A percentile compares a stretch with the other conserved stretches of the same genome.
These are phyloP conservation scores for Laetiporus sulphureus DNA, from an alignment of 1,284 basidiomycete species.

Conservation along the genomic window DNA sequence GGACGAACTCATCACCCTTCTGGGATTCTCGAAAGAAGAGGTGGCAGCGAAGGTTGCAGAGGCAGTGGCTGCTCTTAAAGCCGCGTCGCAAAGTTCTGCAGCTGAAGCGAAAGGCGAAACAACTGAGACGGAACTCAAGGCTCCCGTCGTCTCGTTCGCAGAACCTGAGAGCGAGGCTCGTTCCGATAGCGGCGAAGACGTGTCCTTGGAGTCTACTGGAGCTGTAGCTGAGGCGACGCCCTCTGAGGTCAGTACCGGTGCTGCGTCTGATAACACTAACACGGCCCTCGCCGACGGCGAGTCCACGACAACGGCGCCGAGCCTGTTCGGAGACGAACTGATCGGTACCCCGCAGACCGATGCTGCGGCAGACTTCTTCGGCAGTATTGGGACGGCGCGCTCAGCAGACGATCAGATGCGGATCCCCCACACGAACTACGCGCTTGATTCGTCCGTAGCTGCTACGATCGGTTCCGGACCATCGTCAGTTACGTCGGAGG, in stretches of 20 bases:
- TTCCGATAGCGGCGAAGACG: conserved; percentile 29
- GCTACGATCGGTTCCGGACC: conserved; percentile 86
- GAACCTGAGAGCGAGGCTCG: conserved; percentile 50
- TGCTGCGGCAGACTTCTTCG: conserved; percentile 87
- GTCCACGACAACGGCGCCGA: conserved; percentile 75
- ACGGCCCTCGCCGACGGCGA: conserved; percentile 63
- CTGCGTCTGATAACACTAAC: conserved; percentile 58
- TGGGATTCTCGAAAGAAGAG: conserved; percentile 92
- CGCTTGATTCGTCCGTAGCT: conserved; percentile 81
- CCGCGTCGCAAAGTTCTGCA: conserved; percentile 26
- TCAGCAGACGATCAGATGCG: conserved; percentile 53
- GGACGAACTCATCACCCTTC: conserved; percentile 85
- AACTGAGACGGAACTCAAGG: conserved; percentile 34
- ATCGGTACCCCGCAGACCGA: conserved; percentile 55
- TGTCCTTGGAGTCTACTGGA: conserved; percentile 37
- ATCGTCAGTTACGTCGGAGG: conserved; percentile 78
- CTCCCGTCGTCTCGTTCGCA: conserved; percentile 71
- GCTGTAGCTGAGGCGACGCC: conserved; percentile 48
- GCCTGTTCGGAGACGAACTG: conserved; percentile 81
- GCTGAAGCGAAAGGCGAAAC: conserved; percentile 29
- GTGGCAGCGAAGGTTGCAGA: conserved; percentile 76
- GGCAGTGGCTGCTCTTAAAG: conserved; percentile 72
- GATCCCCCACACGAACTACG: conserved; percentile 76
- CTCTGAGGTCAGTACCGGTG: conserved; percentile 64
- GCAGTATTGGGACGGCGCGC: conserved; percentile 58